Evolutionary conservation across 2,329 filamentous ascomycete genomes (phyloP).

Genomic region (Fusarium sp.): DNA sequence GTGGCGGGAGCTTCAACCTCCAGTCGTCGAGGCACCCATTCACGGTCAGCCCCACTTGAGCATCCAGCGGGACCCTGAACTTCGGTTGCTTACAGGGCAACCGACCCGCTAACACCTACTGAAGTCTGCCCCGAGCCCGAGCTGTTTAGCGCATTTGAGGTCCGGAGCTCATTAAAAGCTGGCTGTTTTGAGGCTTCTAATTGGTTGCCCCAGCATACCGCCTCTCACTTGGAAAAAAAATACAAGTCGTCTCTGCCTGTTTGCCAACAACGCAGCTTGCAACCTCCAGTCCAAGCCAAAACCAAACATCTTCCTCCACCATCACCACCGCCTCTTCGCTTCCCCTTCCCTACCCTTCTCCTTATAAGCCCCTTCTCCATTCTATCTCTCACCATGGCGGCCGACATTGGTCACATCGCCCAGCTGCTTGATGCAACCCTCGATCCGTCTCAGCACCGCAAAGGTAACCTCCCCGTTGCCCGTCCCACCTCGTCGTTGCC

Average conservation of each 20-base stretch:
- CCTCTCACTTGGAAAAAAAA: conserved; percentile 27
- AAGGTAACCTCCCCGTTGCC: conserved; percentile 70
- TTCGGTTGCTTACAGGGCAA: not conserved
- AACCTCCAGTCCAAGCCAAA: conserved; percentile 24
- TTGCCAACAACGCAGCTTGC: conserved; percentile 36
- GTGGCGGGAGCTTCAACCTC: not conserved
- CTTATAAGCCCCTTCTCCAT: conserved; percentile 4
- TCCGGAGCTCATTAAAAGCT: conserved; percentile 23
- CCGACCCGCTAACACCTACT: conserved; percentile 12
- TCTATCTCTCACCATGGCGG: conserved; percentile 61
- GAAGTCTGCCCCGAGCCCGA: conserved; percentile 1
- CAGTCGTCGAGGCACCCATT: not conserved
- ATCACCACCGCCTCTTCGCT: conserved; percentile 37
- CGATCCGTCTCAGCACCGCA: conserved; percentile 86
- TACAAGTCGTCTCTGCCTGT: conserved; percentile 23
- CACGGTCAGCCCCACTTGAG: not conserved
- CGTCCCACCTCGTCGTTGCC: conserved; percentile 41
- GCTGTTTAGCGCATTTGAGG: conserved; percentile 10
- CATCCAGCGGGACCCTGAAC: not conserved
- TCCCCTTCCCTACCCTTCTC: conserved; percentile 25
- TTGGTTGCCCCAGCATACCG: conserved; percentile 20
- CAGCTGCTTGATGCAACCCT: conserved; percentile 91
- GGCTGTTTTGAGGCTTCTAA: not conserved
- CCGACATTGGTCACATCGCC: conserved; percentile 72
- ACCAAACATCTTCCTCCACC: conserved; percentile 28